Conservation (phyloP, 495 filamentous ascomycete genomes). For the Penicillium tannophilum region DNA sequence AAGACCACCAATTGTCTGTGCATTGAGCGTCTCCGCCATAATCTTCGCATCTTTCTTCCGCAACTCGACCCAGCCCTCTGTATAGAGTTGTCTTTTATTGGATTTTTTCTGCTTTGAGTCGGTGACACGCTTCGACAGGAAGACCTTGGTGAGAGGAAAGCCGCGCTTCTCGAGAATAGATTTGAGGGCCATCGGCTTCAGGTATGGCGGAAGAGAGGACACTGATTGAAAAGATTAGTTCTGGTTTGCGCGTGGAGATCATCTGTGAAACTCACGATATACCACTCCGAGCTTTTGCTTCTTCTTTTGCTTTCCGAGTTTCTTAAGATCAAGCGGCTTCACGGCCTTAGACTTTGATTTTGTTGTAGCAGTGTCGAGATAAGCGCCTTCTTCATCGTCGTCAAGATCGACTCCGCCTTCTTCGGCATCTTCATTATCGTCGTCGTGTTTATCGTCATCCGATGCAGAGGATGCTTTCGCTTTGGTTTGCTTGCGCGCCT, state of each 20-base stretch:
- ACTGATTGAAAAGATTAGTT: constrained; percentile 77
- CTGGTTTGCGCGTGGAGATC: constrained; percentile 7
- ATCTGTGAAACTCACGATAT: neutral
- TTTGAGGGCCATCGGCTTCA: constrained; percentile 84
- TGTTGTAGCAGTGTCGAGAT: constrained; percentile 17
- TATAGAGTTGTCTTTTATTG: constrained; percentile 85
- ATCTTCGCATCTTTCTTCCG: constrained; percentile 73
- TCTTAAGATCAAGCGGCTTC: constrained; percentile 15
- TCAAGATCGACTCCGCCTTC: neutral
- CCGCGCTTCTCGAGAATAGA: constrained; percentile 76
- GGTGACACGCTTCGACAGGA: constrained; percentile 81
- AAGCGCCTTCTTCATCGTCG: constrained; percentile 17
- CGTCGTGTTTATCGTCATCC: constrained; percentile 21
- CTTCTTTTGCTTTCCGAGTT: constrained; percentile 23
- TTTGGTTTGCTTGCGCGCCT: constrained; percentile 15
- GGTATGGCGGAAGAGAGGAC: constrained; percentile 81
- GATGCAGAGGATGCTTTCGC: constrained; percentile 6
- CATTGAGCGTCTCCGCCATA: constrained; percentile 83
- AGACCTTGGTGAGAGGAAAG: constrained; percentile 76
- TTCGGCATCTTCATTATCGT: constrained; percentile 13
- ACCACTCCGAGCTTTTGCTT: constrained; percentile 22
- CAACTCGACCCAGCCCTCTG: constrained; percentile 96
- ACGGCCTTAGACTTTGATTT: constrained; percentile 21
- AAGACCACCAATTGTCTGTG: constrained; percentile 74
- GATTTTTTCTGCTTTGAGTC: constrained; percentile 58